A percentile compares a stretch with the other conserved stretches of the same genome.
Evolutionary conservation across 2,329 filamentous ascomycete genomes (phyloP).

Genomic region (Botrytis elliptica): DNA sequence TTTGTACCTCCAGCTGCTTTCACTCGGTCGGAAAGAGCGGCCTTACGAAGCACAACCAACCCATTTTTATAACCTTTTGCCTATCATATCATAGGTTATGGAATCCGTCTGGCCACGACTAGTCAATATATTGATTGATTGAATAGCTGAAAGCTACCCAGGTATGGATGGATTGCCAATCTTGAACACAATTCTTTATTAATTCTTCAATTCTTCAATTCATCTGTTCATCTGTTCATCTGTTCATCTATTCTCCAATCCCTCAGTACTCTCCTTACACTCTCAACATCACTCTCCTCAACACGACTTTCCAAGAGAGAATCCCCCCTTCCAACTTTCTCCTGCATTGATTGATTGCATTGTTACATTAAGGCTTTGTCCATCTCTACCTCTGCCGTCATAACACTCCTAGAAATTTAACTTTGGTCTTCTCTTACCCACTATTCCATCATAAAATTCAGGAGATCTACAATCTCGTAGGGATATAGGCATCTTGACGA

Average conservation of each 20-base stretch:
- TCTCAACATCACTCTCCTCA: background rate
- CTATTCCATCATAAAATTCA: constrained; percentile 5
- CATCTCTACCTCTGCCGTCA: background rate
- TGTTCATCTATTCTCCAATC: background rate
- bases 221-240: background rate
- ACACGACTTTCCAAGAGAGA: background rate
- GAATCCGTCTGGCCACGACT: background rate
- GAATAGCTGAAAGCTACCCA: background rate
- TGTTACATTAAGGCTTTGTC: background rate
- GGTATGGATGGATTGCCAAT: background rate
- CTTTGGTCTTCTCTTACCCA: constrained; percentile 2
- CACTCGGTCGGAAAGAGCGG: background rate
- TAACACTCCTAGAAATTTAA: background rate
- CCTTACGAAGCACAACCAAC: background rate
- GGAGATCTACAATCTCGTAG: background rate
- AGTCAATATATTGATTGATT: background rate
- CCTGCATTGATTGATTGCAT: background rate
- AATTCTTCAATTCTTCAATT: background rate
- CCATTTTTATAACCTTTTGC: background rate
- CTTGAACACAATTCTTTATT: background rate
- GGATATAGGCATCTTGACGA: background rate
- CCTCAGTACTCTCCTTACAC: background rate
- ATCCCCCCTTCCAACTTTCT: background rate
- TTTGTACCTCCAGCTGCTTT: background rate
- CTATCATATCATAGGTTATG: background rate